Conservation (phyloP, 257 asterid species). For the Ilex asprella region DNA sequence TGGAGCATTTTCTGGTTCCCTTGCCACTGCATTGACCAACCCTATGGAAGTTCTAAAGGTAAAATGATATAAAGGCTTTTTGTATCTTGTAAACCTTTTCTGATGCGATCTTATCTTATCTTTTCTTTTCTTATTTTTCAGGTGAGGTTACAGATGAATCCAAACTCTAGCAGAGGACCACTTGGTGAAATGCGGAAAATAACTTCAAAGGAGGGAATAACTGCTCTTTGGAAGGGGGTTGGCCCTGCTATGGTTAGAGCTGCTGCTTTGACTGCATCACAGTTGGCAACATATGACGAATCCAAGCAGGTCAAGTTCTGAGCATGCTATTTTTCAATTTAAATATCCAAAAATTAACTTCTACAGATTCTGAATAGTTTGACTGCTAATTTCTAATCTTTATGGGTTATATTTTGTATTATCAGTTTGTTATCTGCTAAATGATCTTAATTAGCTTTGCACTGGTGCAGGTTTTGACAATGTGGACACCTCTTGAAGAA, state of each 20-base stretch:
- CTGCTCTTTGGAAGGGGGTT: slow-evolving; percentile 93
- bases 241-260: slow-evolving; percentile 97
- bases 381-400: background rate
- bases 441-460: slow-evolving; percentile 4
- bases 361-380: background rate
- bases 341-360: slow-evolving; percentile 1
- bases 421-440: slow-evolving; percentile 5
- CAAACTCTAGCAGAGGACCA: slow-evolving; percentile 38
- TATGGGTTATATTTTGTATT: background rate
- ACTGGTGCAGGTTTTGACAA: slow-evolving; percentile 54
- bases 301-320: slow-evolving; percentile 64
- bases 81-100: slow-evolving; percentile 9
- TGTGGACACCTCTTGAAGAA: slow-evolving; percentile 83
- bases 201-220: slow-evolving; percentile 66
- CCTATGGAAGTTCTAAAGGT: slow-evolving; percentile 94
- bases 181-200: slow-evolving; percentile 57
- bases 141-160: slow-evolving; percentile 84
- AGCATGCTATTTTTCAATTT: slow-evolving; percentile 16
- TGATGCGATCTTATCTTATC: slow-evolving; percentile 6
- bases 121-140: slow-evolving; percentile 30
- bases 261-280: slow-evolving; percentile 87
- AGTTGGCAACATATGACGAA: slow-evolving; percentile 84
- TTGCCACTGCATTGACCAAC: slow-evolving; percentile 90
- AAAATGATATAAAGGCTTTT: slow-evolving; percentile 14
- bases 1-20: slow-evolving; percentile 95